Conservation (phyloP, 164 flowering plant genomes). For the Magnolia kwangsiensis region DNA sequence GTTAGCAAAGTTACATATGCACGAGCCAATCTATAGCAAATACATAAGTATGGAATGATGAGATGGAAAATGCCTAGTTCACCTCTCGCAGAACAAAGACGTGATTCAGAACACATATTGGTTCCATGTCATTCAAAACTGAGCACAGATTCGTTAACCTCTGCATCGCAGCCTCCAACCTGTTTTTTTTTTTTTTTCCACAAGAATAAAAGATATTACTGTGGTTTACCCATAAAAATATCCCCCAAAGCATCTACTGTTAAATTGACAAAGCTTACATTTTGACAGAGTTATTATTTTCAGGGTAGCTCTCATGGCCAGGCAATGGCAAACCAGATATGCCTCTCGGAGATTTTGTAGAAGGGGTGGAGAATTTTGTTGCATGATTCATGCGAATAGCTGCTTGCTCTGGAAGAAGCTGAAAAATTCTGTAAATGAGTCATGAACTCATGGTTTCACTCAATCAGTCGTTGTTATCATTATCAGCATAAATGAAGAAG, state of each 20-base stretch:
- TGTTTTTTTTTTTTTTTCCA: slow-evolving; percentile 45
- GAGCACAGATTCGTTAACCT: slow-evolving; percentile 94
- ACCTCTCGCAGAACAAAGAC: slow-evolving; percentile 99
- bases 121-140: slow-evolving; percentile 97
- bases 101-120: slow-evolving; percentile 95
- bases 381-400: slow-evolving; percentile 78
- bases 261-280: slow-evolving; percentile 49
- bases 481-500: slow-evolving; percentile 11
- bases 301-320: slow-evolving; percentile 95
- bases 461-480: not conserved
- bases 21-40: not conserved
- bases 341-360: slow-evolving; percentile 67
- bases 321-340: slow-evolving; percentile 63
- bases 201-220: not conserved
- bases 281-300: slow-evolving; percentile 72
- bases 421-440: slow-evolving; percentile 34
- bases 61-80: slow-evolving; percentile 2
- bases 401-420: slow-evolving; percentile 98
- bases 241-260: not conserved
- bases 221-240: slow-evolving; percentile 3
- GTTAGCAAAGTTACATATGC: too few relatives aligned
- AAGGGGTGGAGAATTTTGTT: slow-evolving; percentile 57
- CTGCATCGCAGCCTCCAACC: slow-evolving; percentile 99
- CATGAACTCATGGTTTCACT: slow-evolving; percentile 2
- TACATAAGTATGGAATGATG: not conserved